Evolutionary conservation across 73 alveolate species (phyloP), one percentile per base, ranked within the genome.

Genomic region (Stentor roeselii): DNA sequence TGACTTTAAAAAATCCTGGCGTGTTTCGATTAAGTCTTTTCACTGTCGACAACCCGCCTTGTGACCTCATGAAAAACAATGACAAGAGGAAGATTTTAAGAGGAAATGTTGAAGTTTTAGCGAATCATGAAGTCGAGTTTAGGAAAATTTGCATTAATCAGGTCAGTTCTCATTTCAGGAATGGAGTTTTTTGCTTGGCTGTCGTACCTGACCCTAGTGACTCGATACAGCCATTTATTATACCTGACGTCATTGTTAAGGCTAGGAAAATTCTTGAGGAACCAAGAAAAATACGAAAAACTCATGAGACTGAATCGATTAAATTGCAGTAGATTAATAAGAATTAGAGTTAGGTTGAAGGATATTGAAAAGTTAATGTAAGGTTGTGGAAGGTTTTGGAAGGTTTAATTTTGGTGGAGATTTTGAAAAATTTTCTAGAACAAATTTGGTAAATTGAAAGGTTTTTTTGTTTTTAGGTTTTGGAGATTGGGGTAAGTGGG

Each of bases 91-190:
- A 50, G 21, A 50, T 50, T 50, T 11, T 50, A 6, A 6, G 67
- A 50, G 67, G 67, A 35, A 60, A 40, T 50, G 58, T 60, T 41
- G 87, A 82, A 50, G 58, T 60, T 38, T 83, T 59, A 82, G 39
- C 59, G 15, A 30, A 6, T 36, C 40, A 67, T 37, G 36, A 59
- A 82, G 59, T 82, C 35, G 42, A 58, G 14, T 82, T 82, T 50
- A 76, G 36, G 30, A 67, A 67, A 67, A 67, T 67, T 40, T 27
- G 14, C 1, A n/a, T 67, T 27, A 67, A 67, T 67, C 42, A 67
- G 34, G 80, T 67, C 2, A 30, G 42, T 14, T 67, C 80, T 1
- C 80, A 67, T 34, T 67, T 67, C 34, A 21, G 80, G 34, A 67
- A 67, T 67, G 80, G 80, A 1, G 21, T n/a, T 36, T 21, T 67